Conservation (phyloP, 2,329 filamentous ascomycete species). For the Trichoderma atroviride region DNA sequence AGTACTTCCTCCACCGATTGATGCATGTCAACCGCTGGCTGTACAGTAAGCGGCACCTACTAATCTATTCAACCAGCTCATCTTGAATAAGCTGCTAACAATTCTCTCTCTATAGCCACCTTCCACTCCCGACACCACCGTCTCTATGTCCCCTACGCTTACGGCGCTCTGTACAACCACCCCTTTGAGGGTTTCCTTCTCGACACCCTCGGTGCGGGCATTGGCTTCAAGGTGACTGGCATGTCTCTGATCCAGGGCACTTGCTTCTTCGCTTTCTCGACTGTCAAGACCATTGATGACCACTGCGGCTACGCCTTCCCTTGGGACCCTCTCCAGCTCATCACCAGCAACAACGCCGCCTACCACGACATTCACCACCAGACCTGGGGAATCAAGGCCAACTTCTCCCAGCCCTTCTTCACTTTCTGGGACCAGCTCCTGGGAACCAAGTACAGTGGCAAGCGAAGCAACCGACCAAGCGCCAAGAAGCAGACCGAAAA, state of each 20-base stretch:
- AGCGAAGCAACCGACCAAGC: constrained; percentile 46
- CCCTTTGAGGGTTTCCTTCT: constrained; percentile 91
- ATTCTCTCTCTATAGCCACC: constrained; percentile 42
- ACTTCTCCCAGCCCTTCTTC: constrained; percentile 90
- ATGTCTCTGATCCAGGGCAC: constrained; percentile 88
- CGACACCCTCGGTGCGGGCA: constrained; percentile 83
- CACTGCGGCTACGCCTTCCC: constrained; percentile 97
- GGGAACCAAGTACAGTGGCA: constrained; percentile 80
- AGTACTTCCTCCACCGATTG: constrained; percentile 92
- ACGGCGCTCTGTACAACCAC: constrained; percentile 95
- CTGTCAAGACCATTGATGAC: constrained; percentile 95
- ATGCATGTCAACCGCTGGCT: constrained; percentile 99
- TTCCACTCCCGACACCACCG: constrained; percentile 97
- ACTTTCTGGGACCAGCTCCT: constrained; percentile 90
- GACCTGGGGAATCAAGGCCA: constrained; percentile 97
- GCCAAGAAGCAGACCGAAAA: constrained; percentile 41
- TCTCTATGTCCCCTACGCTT: constrained; percentile 96
- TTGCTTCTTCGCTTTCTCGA: constrained; percentile 84
- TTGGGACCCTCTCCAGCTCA: constrained; percentile 88
- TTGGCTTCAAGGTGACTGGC: constrained; percentile 78
- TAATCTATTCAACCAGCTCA: constrained; percentile 47
- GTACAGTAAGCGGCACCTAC: constrained; percentile 69
- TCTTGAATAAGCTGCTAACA: constrained; percentile 49
- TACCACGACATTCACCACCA: constrained; percentile 99
- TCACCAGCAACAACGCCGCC: constrained; percentile 92